Conservation (phyloP, 2,329 filamentous ascomycete species). For the Acarospora socialis region DNA sequence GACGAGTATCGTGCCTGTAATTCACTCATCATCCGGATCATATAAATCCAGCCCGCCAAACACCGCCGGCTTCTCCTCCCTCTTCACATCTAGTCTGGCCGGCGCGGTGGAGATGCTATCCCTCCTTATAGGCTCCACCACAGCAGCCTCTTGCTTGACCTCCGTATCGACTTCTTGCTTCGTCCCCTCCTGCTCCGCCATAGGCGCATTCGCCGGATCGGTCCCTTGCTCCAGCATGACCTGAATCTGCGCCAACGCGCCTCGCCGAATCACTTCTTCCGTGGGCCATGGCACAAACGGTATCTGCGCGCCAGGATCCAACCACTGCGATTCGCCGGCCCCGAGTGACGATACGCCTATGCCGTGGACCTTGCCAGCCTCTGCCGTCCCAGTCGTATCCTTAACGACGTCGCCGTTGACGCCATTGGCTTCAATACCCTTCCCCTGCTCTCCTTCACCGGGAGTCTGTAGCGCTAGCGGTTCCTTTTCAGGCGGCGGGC, state of each 20-base stretch:
- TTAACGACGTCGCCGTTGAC: conserved; percentile 2
- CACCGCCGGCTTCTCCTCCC: conserved; percentile 25
- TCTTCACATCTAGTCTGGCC: conserved; percentile 13
- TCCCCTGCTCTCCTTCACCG: neutral
- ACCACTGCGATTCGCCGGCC: conserved; percentile 23
- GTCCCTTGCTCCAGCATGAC: conserved; percentile 46
- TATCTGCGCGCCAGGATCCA: conserved; percentile 41
- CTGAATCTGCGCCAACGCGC: conserved; percentile 45
- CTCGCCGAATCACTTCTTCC: conserved; percentile 53
- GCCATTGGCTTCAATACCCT: neutral
- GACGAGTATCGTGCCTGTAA: no score
- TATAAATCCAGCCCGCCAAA: conserved; percentile 27
- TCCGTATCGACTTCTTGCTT: conserved; percentile 21
- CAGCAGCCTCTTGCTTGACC: conserved; percentile 3
- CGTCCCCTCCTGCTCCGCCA: conserved; percentile 8
- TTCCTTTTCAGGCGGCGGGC: conserved; percentile 15
- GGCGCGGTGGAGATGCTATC: no score
- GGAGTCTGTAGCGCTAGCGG: conserved; percentile 1
- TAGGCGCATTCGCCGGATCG: conserved; percentile 37
- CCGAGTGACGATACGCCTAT: conserved; percentile 11
- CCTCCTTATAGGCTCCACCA: neutral
- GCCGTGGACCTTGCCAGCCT: conserved; percentile 9
- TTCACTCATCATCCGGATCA: conserved; percentile 28
- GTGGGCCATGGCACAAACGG: conserved; percentile 64
- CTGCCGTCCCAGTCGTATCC: conserved; percentile 9